These are phyloP conservation scores for Mycena belliarum DNA, from an alignment of 768 basidiomycete species.

Conservation along the genomic window DNA sequence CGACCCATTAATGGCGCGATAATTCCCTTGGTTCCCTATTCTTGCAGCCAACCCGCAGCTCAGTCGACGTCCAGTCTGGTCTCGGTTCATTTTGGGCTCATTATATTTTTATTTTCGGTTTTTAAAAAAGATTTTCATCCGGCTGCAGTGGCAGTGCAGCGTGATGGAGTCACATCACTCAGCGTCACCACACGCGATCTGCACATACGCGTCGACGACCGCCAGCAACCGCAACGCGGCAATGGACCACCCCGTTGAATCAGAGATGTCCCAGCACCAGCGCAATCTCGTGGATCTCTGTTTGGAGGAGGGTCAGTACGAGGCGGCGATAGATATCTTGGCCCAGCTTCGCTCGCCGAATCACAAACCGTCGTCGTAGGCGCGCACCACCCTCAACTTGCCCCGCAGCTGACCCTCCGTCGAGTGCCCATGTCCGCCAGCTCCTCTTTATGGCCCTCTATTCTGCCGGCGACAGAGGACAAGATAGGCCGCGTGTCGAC, in stretches of 20 bases:
- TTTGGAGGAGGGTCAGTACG: conserved; percentile 78
- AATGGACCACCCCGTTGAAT: conserved; percentile 28
- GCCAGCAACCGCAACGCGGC: not conserved
- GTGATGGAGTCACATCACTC: too few species aligned
- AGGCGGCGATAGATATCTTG: conserved; percentile 62
- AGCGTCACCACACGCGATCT: not conserved
- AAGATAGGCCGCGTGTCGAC: conserved; percentile 25
- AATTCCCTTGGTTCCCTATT: too few species aligned
- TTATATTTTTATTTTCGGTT: too few species aligned
- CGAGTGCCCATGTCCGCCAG: conserved; percentile 65
- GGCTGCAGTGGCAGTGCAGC: too few species aligned
- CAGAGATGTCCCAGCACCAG: conserved; percentile 49
- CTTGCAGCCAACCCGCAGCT: too few species aligned
- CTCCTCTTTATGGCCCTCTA: conserved; percentile 73
- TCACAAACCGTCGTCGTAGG: conserved; percentile 61
- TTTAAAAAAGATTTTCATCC: too few species aligned
- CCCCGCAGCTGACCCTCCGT: conserved; percentile 9
- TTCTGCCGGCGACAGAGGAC: conserved; percentile 37
- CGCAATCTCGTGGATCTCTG: conserved; percentile 66
- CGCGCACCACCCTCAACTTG: conserved; percentile 9
- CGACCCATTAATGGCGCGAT: too few species aligned
- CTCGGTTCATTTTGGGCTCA: too few species aligned
- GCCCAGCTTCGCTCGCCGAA: conserved; percentile 61
- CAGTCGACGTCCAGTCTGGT: too few species aligned
- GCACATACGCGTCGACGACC: not conserved